Evolutionary conservation across 2,329 filamentous ascomycete genomes (phyloP).

Genomic region (Neurospora sp.): DNA sequence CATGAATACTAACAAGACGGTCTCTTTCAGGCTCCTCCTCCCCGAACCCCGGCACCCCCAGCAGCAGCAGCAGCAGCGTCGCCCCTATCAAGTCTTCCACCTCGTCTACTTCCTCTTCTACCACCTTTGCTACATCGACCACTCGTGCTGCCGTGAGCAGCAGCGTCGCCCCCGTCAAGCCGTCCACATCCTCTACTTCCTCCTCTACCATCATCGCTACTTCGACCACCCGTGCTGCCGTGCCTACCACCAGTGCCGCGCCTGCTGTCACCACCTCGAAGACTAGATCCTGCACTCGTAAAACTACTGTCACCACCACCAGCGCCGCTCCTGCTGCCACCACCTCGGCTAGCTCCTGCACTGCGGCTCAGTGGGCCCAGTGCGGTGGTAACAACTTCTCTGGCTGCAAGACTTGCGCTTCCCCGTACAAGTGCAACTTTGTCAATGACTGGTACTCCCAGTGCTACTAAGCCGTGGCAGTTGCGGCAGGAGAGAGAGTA

Average conservation of each 20-base stretch:
- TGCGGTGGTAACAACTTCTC: slow-evolving; percentile 19
- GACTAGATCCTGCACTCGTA: neutral
- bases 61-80: slow-evolving; percentile 2
- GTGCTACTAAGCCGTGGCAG: slow-evolving; percentile 10
- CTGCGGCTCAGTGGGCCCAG: slow-evolving; percentile 16
- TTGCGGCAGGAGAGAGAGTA: neutral
- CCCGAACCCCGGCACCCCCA: slow-evolving; percentile 5
- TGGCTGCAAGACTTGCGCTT: slow-evolving; percentile 19
- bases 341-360: slow-evolving; percentile 12
- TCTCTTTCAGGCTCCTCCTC: slow-evolving; percentile 6
- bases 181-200: neutral
- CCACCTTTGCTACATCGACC: slow-evolving; percentile 1
- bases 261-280: neutral
- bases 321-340: slow-evolving; percentile 10
- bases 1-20: no score
- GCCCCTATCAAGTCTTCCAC: neutral
- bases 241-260: neutral
- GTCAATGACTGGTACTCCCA: slow-evolving; percentile 19
- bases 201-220: neutral
- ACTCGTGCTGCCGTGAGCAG: slow-evolving; percentile 1
- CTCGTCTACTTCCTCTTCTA: slow-evolving; percentile 1
- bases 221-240: neutral
- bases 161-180: slow-evolving; percentile 1
- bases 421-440: slow-evolving; percentile 18
- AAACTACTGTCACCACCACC: slow-evolving; percentile 3